Base-by-base conservation (phyloP, 1,284 basidiomycete species). In the Trametes pubescens region DNA sequence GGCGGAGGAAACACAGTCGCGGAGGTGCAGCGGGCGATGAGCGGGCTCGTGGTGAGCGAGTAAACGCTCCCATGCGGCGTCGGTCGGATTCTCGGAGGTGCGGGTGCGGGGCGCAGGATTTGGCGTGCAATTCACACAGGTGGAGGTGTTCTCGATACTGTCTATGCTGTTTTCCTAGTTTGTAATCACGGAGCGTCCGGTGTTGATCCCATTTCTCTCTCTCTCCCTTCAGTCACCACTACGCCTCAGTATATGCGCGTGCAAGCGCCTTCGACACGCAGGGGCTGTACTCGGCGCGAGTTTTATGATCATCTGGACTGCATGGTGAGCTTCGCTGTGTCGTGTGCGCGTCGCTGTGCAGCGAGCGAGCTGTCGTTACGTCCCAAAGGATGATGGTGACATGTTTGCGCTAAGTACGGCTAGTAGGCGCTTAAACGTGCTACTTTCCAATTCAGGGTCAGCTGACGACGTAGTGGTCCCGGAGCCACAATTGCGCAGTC, bases 1-100 rank as follows among this genome's bases (percentile, higher is more conserved):
- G 82, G 82, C 51, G 79, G 86, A 51, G 89, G 88, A 64, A 88
- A 87, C 70, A 85, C 86, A 2, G 82, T 93, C 78, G 84, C 84
- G 65, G 89, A 91, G 69, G 85, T 93, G 44, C 87, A 92, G 78
- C 86, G 89, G 79, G 90, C 90, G 32, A 87, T 95, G 86, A 87
- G 86, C 69, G 85, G 88, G 53, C 80, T 92, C 69, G 81, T 86
- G 59, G 86, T 90, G 65, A 88, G 87, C 56, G 91, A 93, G 82
- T 92, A 76, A 87, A 75, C 66, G 61, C 48, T 78, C 64, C 72
- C 72, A 29, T 26, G 22, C 51, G 16, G 18, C 38, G 43, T 40
- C 58, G 44, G 48, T 7, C 55, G 61, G 58, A 60, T 60, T 40
- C 48, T 52, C 47, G 60, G 66, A 61, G 55, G 57, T n/a, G 29